Evolutionary conservation across 2,329 filamentous ascomycete genomes (phyloP).

Genomic region (Phialemoniopsis sp.): DNA sequence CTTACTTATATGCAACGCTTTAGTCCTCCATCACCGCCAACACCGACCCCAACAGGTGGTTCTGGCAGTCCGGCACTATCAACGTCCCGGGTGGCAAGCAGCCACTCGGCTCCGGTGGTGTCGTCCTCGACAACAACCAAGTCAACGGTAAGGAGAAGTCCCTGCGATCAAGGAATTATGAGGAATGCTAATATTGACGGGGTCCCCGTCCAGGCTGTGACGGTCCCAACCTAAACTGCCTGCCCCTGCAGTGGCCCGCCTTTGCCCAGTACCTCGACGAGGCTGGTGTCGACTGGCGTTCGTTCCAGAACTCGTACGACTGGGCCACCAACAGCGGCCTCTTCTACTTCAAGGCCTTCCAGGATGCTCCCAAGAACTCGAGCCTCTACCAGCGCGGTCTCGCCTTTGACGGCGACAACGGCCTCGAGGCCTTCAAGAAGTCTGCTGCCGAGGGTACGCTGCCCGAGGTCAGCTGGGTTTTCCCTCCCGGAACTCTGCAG

Average conservation of each 20-base stretch:
- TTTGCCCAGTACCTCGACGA: conserved; percentile 43
- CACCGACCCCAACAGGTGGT: conserved; percentile 44
- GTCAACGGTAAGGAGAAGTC: conserved; percentile 25
- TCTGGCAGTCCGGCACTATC: conserved; percentile 33
- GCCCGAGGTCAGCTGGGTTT: conserved; percentile 45
- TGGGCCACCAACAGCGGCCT: conserved; percentile 52
- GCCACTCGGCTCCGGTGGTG: conserved; percentile 26
- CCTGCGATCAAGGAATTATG: conserved; percentile 8
- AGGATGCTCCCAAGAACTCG: conserved; percentile 33
- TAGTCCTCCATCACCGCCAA: conserved; percentile 41
- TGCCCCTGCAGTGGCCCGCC: conserved; percentile 50
- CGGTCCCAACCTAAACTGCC: conserved; percentile 39
- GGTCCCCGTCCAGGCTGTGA: conserved; percentile 41
- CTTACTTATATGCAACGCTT: too few species aligned
- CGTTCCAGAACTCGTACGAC: conserved; percentile 40
- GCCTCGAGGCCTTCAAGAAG: conserved; percentile 43
- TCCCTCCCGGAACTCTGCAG: conserved; percentile 45
- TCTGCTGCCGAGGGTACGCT: conserved; percentile 45
- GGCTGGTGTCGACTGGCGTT: conserved; percentile 43
- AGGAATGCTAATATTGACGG: not conserved
- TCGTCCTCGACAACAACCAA: conserved; percentile 44
- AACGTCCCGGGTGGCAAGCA: conserved; percentile 40
- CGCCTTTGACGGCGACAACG: conserved; percentile 29
- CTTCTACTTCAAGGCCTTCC: conserved; percentile 49
- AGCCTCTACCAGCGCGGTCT: conserved; percentile 40